Evolutionary conservation across 768 basidiomycete genomes (phyloP), one percentile per base, ranked within the genome.

Genomic region (Tremella fuciformis): DNA sequence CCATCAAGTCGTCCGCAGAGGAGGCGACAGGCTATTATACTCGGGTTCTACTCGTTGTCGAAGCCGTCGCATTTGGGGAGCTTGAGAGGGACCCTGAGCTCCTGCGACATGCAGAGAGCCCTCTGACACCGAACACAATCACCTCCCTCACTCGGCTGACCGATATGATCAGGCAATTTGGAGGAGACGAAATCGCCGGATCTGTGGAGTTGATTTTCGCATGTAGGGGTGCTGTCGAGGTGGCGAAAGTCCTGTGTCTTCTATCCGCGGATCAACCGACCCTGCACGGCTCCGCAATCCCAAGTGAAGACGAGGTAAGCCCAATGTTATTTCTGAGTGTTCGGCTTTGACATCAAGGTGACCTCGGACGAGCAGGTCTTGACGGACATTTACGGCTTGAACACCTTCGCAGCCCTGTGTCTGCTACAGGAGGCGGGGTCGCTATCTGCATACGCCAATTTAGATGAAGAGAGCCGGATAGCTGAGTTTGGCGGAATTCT

Each of bases 361-460:
- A 6, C 29, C 4, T 34, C 29, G 6, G 46, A 50, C 19, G 57
- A 42, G 37, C n/a, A 40, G n/a, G 13, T 50, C 6, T 19, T 64
- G 16, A 39, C 38, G 24, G 19, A n/a, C 22, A 37, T 51, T 2
- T 58, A 51, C 24, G 53, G 50, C 3, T 26, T 64, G 1, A 65
- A 65, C 39, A 42, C 57, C 22, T 61, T 58, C 42, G 50, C 55
- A 18, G 59, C 60, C 4, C 38, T 49, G 47, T 65, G 55, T 50
- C 39, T 58, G 16, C 57, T 58, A 1, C 13, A 51, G 18, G 8
- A 13, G 21, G 15, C n/a, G 8, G 15, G 39, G n/a, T 38, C 49
- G 1, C 24, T 58, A 21, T 19, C 50, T 48, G 53, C 49, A 21
- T 54, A 60, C 52, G 34, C 24, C n/a, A 44, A 19, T 2, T 41